Conservation (phyloP, 116 monocot genomes). For the Thalassia testudinum region DNA sequence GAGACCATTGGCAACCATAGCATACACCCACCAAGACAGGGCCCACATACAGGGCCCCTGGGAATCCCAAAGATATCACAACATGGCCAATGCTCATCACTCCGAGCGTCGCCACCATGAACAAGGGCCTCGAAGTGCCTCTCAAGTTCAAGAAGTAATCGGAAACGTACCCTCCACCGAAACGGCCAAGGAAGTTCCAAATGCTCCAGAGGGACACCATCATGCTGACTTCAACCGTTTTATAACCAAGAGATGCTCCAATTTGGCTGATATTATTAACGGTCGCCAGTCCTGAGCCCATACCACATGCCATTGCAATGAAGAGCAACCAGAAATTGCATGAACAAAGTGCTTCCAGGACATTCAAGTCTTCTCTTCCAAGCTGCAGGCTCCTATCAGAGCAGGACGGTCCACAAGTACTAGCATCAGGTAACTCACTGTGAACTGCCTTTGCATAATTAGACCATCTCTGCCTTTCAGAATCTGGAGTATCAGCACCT, state of each 20-base stretch:
- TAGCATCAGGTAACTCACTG: not conserved
- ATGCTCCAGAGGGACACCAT: conserved; percentile 68
- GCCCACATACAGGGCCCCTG: conserved; percentile 38
- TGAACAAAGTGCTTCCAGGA: conserved; percentile 33
- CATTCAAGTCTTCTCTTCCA: conserved; percentile 20
- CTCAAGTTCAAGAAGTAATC: conserved; percentile 31
- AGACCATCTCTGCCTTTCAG: not conserved
- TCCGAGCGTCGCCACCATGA: conserved; percentile 39
- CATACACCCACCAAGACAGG: conserved; percentile 48
- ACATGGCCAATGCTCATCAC: conserved; percentile 48
- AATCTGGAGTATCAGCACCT: not conserved
- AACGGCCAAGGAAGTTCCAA: conserved; percentile 70
- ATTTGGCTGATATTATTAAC: conserved; percentile 78
- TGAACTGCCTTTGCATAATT: not conserved
- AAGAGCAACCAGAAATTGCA: conserved; percentile 69
- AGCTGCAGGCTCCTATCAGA: not conserved
- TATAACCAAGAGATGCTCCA: conserved; percentile 45
- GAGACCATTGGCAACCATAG: conserved; percentile 66
- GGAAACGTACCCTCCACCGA: conserved; percentile 35
- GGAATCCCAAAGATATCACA: conserved; percentile 40
- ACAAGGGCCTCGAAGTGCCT: conserved; percentile 33
- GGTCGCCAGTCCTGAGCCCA: conserved; percentile 81
- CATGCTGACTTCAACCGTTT: conserved; percentile 17
- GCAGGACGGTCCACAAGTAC: not conserved
- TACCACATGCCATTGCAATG: conserved; percentile 57